Conservation (phyloP, 108 stramenopile species). For the Aurantiochytrium sp. region DNA sequence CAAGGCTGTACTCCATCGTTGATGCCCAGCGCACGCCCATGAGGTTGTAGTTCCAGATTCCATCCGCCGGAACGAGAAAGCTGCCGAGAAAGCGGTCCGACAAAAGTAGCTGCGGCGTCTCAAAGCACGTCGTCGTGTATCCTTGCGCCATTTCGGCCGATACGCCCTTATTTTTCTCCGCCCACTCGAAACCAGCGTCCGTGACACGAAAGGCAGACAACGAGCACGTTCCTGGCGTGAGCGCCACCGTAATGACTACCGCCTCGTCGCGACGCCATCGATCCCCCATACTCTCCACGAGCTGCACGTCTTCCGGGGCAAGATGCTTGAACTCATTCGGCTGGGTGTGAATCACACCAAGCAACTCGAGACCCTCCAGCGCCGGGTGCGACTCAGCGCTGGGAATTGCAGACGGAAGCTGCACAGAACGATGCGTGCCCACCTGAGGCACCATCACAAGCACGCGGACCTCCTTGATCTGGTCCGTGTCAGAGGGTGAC, state of each 20-base stretch:
- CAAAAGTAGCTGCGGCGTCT: slow-evolving; percentile 95
- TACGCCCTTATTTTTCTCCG: slow-evolving; percentile 77
- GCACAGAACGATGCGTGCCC: slow-evolving; percentile 89
- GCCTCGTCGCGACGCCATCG: slow-evolving; percentile 84
- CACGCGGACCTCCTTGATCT: slow-evolving; percentile 89
- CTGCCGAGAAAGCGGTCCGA: slow-evolving; percentile 94
- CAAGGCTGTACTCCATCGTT: slow-evolving; percentile 82
- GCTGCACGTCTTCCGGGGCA: slow-evolving; percentile 81
- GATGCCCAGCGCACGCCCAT: slow-evolving; percentile 88
- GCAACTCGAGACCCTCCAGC: slow-evolving; percentile 85
- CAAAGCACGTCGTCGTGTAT: slow-evolving; percentile 78
- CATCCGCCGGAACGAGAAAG: slow-evolving; percentile 89
- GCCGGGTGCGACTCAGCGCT: slow-evolving; percentile 58
- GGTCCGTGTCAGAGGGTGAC: slow-evolving; percentile 85
- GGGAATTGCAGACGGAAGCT: slow-evolving; percentile 81
- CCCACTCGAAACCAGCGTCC: slow-evolving; percentile 85
- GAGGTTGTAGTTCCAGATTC: slow-evolving; percentile 98
- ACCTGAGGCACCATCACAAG: slow-evolving; percentile 97
- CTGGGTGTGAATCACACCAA: slow-evolving; percentile 98
- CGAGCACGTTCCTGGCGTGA: slow-evolving; percentile 95
- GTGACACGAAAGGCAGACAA: slow-evolving; percentile 92
- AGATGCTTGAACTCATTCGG: slow-evolving; percentile 92
- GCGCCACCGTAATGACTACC: slow-evolving; percentile 86
- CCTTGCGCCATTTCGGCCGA: slow-evolving; percentile 77
- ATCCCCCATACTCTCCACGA: slow-evolving; percentile 73